Conservation (phyloP, 768 basidiomycete genomes). For the Macrolepiota dolichaula region DNA sequence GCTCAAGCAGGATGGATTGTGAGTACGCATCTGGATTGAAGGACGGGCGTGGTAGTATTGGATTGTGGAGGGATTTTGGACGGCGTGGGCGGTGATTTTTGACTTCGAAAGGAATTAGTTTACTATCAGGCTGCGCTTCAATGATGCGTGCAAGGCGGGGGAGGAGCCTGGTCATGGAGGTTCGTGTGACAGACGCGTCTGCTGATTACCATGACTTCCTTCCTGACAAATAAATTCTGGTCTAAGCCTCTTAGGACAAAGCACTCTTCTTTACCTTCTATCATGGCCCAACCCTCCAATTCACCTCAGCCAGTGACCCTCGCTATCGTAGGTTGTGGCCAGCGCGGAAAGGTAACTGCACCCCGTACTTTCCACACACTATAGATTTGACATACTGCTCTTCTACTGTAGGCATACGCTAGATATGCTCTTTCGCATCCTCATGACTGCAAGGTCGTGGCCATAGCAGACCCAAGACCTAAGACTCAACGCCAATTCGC, state of each 20-base stretch:
- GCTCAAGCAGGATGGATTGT: constrained; percentile 61
- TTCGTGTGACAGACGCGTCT: background rate
- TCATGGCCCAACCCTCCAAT: constrained; percentile 4
- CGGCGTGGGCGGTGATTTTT: constrained; percentile 16
- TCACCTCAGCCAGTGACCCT: constrained; percentile 53
- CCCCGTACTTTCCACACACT: background rate
- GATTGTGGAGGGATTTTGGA: constrained; percentile 32
- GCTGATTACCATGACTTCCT: constrained; percentile 21
- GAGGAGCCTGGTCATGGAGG: constrained; percentile 63
- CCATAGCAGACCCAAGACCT: constrained; percentile 80
- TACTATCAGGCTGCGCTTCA: constrained; percentile 22
- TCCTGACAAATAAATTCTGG: constrained; percentile 34
- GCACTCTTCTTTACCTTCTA: constrained; percentile 13
- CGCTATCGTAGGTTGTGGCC: constrained; percentile 79
- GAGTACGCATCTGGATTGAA: constrained; percentile 42
- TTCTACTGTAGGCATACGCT: constrained; percentile 51
- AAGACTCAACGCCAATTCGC: constrained; percentile 61
- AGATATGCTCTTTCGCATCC: constrained; percentile 59
- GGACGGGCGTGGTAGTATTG: constrained; percentile 33
- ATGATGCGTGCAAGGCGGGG: constrained; percentile 56
- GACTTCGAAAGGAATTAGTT: constrained; percentile 24
- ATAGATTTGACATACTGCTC: background rate
- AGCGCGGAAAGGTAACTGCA: constrained; percentile 63
- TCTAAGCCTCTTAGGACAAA: constrained; percentile 26
- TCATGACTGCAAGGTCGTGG: constrained; percentile 68